phyloP scores from a whole-genome alignment of 179 eudicot genomes.

The Amaranthus tricolor region DNA sequence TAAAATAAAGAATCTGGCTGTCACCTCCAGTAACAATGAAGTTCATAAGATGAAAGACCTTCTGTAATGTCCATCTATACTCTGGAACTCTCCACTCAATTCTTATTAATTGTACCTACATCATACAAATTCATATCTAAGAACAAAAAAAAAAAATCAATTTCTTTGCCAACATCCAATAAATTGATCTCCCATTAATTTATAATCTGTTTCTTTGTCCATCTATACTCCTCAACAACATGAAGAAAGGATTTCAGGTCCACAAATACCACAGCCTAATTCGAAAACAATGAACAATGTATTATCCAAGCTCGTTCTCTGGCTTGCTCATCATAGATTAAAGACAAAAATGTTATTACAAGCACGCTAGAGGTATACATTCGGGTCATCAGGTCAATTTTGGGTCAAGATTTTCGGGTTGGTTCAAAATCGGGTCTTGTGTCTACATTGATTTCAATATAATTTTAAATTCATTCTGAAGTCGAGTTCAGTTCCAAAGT shows the following conservation, averaged over 20 bases:
- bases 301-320: background rate
- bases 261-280: background rate
- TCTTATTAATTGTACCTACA: slow-evolving; percentile 85
- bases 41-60: slow-evolving; percentile 94
- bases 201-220: no score
- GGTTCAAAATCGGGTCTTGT: no score
- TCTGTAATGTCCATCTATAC: slow-evolving; percentile 93
- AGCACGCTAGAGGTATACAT: no score
- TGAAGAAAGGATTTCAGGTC: no score
- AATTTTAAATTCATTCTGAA: no score
- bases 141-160: background rate
- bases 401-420: no score
- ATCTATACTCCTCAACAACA: no score
- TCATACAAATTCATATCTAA: background rate
- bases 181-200: background rate
- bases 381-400: no score
- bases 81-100: slow-evolving; percentile 82
- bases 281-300: no score
- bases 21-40: slow-evolving; percentile 92
- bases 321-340: background rate
- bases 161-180: background rate
- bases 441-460: no score
- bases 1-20: background rate
- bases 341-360: no score
- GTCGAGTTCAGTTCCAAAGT: no score